Conservation (phyloP, 2,329 filamentous ascomycete species). For the Phaeophleospora eucalypticola region DNA sequence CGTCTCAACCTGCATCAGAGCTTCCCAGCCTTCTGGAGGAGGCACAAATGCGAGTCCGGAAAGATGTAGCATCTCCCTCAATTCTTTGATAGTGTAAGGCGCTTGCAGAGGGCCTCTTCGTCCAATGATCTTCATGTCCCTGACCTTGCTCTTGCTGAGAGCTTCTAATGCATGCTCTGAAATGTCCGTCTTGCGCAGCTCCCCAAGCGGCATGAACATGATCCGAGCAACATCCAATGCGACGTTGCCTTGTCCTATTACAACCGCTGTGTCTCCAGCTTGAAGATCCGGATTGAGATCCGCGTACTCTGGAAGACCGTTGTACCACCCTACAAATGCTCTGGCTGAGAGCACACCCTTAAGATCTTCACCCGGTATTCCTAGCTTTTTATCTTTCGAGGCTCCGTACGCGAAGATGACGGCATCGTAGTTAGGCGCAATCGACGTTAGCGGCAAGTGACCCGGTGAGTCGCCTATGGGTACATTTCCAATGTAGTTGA, state of each 20-base stretch:
- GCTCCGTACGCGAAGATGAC: slow-evolving; percentile 92
- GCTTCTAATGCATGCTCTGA: slow-evolving; percentile 74
- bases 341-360: slow-evolving; percentile 80
- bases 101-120: slow-evolving; percentile 78
- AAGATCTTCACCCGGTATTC: slow-evolving; percentile 74
- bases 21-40: slow-evolving; percentile 32
- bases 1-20: slow-evolving; percentile 48
- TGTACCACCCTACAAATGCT: slow-evolving; percentile 97
- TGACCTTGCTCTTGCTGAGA: slow-evolving; percentile 68
- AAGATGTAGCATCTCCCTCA: slow-evolving; percentile 80
- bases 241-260: slow-evolving; percentile 95
- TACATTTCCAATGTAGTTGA: slow-evolving; percentile 89
- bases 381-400: slow-evolving; percentile 72
- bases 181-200: slow-evolving; percentile 79
- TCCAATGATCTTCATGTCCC: slow-evolving; percentile 80
- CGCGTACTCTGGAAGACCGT: slow-evolving; percentile 81
- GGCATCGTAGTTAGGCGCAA: slow-evolving; percentile 84
- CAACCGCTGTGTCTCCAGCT: slow-evolving; percentile 72
- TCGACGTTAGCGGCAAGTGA: slow-evolving; percentile 58
- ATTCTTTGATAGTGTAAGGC: slow-evolving; percentile 92
- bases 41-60: slow-evolving; percentile 67
- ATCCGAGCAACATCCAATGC: slow-evolving; percentile 90
- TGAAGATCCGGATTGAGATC: slow-evolving; percentile 68
- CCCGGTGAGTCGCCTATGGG: slow-evolving; percentile 60
- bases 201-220: slow-evolving; percentile 70